These are phyloP conservation scores for Litchi chinensis DNA, from an alignment of 345 rosid species.

Conservation along the genomic window DNA sequence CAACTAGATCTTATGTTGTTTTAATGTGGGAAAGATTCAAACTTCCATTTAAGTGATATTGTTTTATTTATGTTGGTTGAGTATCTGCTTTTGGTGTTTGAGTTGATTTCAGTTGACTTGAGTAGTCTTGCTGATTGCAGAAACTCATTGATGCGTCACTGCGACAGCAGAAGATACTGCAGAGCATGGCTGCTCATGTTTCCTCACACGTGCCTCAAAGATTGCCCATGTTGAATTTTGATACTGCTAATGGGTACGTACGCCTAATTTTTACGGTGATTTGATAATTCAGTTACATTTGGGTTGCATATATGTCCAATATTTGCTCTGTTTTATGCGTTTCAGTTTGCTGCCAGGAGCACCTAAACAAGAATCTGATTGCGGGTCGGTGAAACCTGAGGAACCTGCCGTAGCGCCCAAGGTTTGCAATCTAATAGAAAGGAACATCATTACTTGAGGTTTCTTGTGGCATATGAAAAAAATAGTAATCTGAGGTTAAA, in stretches of 20 bases:
- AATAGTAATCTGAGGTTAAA: neutral
- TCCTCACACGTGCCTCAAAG: constrained; percentile 52
- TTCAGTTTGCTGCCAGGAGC: constrained; percentile 52
- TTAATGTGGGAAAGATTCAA: neutral
- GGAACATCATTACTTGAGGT: neutral
- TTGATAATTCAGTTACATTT: constrained; percentile 4
- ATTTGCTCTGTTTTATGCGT: constrained; percentile 1
- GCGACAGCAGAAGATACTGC: constrained; percentile 74
- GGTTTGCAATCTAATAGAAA: constrained; percentile 39
- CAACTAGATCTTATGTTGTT: neutral
- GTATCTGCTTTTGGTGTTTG: neutral
- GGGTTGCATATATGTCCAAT: neutral
- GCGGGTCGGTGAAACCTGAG: constrained; percentile 39
- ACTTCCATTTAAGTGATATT: neutral
- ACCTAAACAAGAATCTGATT: constrained; percentile 32
- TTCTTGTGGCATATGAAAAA: neutral
- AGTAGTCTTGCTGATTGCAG: constrained; percentile 41
- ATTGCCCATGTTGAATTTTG: constrained; percentile 43
- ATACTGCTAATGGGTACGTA: constrained; percentile 48
- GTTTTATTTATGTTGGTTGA: neutral
- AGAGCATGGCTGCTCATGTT: constrained; percentile 57
- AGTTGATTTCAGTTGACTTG: neutral
- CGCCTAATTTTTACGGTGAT: neutral
- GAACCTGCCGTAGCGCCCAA: constrained; percentile 58
- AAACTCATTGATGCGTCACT: constrained; percentile 71